Evolutionary conservation across 202 grass and related monocot genomes (phyloP).

Genomic region (Carex arenaria): DNA sequence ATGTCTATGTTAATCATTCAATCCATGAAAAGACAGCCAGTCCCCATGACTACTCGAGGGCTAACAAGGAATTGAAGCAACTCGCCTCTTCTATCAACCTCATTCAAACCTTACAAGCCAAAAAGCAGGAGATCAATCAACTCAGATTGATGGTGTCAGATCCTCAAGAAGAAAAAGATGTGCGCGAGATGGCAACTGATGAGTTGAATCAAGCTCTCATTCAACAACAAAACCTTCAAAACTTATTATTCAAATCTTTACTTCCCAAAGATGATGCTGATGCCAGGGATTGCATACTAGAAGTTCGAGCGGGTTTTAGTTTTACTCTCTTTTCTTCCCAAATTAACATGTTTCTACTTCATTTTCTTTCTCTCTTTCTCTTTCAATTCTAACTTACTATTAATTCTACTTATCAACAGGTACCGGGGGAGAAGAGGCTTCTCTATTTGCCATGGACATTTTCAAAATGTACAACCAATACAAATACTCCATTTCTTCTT

Average conservation of each 20-base stretch:
- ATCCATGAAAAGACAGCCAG: too few species aligned
- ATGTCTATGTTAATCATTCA: not conserved
- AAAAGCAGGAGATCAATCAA: conserved; percentile 62
- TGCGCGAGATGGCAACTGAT: conserved; percentile 68
- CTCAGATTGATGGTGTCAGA: conserved; percentile 57
- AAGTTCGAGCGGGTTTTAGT: conserved; percentile 72
- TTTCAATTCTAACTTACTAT: not conserved
- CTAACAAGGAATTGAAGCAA: conserved; percentile 66
- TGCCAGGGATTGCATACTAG: conserved; percentile 76
- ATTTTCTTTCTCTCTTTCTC: not conserved
- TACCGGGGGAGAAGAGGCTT: conserved; percentile 93
- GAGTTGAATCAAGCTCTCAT: conserved; percentile 53
- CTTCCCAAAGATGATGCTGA: conserved; percentile 96
- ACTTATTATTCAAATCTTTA: conserved; percentile 47
- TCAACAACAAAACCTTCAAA: conserved; percentile 47
- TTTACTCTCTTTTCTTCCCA: not conserved
- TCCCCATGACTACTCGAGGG: too few species aligned
- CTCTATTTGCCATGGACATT: conserved; percentile 94
- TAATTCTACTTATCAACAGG: conserved; percentile 20
- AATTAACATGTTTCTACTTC: not conserved
- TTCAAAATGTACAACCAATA: conserved; percentile 61
- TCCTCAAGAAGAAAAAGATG: conserved; percentile 56
- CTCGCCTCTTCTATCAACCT: conserved; percentile 40
- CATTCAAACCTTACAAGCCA: conserved; percentile 51
- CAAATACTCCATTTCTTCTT: not conserved